A percentile compares a stretch with the other conserved stretches of the same genome.
Evolutionary conservation across 176 grass and related monocot species (phyloP).

Genomic region (Eragrostis curvula): DNA sequence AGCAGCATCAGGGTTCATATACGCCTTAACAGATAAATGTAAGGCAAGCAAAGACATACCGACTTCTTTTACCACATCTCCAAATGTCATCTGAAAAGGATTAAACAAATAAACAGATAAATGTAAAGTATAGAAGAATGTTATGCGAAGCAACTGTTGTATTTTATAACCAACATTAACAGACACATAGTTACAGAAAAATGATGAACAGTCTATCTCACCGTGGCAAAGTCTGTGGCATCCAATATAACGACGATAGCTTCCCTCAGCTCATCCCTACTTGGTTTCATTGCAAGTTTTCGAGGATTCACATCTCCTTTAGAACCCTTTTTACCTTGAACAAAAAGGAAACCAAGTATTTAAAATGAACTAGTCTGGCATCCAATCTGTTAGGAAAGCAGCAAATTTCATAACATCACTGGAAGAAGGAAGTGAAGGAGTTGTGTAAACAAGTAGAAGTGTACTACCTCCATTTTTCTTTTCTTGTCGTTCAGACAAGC

Average conservation of each 20-base stretch:
- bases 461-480: too few relatives aligned
- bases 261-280: constrained; percentile 57
- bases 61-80: constrained; percentile 63
- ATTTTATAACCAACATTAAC: background rate
- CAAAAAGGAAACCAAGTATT: constrained; percentile 19
- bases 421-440: background rate
- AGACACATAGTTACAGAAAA: constrained; percentile 11
- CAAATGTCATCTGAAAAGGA: constrained; percentile 64
- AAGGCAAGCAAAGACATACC: constrained; percentile 43
- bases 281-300: constrained; percentile 44
- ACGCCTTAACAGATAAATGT: constrained; percentile 25
- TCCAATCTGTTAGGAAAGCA: constrained; percentile 3
- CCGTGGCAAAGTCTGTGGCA: constrained; percentile 49
- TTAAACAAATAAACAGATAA: constrained; percentile 31
- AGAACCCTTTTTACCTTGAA: constrained; percentile 45
- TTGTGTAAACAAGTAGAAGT: background rate
- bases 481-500: too few relatives aligned
- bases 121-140: constrained; percentile 15
- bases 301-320: constrained; percentile 36
- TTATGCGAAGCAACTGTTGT: background rate
- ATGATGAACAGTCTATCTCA: constrained; percentile 24
- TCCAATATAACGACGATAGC: constrained; percentile 59
- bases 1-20: constrained; percentile 11
- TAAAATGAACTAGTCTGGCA: constrained; percentile 17
- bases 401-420: constrained; percentile 5